Evolutionary conservation across 768 basidiomycete species (phyloP), one percentile per base, ranked within the genome.

Genomic region (Serendipita indica): DNA sequence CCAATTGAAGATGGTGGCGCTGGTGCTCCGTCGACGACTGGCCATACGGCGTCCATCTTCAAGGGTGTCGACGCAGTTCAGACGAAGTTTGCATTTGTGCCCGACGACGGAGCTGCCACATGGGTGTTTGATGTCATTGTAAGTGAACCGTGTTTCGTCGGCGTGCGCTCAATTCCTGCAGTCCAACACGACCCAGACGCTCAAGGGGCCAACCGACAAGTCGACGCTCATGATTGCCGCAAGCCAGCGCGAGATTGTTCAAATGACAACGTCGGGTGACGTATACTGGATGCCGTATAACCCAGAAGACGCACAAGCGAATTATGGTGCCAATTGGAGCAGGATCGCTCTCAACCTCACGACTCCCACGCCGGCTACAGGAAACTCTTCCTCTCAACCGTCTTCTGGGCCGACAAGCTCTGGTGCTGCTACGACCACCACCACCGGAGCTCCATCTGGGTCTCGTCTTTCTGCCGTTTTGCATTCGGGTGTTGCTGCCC

Each of bases 71-170:
- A 76, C 49, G 83, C 80, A 76, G 80, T 83, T 13, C 85, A 86
- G 64, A 73, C 81, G 60, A 80, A 85, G 67, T 83, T 89, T 65
- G 84, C 83, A 2, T 90, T 81, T 70, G 75, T 89, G 60, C 86
- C 88, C 18, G 75, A 82, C 66, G 83, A 89, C 66, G 79, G 79
- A 62, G 81, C 78, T 16, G 73, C 74, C 22, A 82, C 82, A n/a
- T 89, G 84, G 64, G 76, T 89, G 49, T 71, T 87, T 68, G 81
- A 86, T 65, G 83, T 86, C 59, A 74, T 79, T 70, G 81, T 81
- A 67, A 3, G 65, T 61, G 28, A 39, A 13, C 45, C 16, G 2
- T 25, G 1, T 39, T 39, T 46, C 2, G 12, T 46, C 25, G 14
- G 12, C 45, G 14, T 16, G 22, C 12, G 12, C 45, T 12, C 22